Evolutionary conservation across 305 asterid genomes (phyloP).

Genomic region (Fraxinus baroniana): DNA sequence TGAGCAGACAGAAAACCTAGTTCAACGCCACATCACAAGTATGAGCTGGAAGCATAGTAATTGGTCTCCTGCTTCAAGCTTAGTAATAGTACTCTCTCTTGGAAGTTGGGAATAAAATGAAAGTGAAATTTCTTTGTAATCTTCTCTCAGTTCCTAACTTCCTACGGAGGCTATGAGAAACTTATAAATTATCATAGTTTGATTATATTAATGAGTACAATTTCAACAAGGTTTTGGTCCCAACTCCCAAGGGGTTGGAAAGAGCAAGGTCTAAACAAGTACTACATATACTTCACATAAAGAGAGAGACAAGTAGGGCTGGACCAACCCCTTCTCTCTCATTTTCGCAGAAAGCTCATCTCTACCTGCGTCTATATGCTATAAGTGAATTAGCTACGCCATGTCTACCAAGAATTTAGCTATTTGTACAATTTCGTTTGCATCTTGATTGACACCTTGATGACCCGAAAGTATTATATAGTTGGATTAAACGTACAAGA

Average conservation of each 20-base stretch:
- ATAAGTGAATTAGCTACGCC: too few species aligned
- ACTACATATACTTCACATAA: not conserved
- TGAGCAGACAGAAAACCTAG: not conserved
- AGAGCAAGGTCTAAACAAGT: constrained; percentile 2
- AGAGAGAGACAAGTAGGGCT: not conserved
- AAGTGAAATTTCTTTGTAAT: constrained; percentile 24
- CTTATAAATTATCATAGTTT: not conserved
- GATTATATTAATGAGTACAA: constrained; percentile 24
- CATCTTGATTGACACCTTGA: too few species aligned
- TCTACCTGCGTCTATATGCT: too few species aligned
- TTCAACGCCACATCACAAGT: constrained; percentile 23
- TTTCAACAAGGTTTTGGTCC: constrained; percentile 19
- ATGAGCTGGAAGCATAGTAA: not conserved
- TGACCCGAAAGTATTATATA: too few species aligned
- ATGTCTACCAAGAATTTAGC: too few species aligned
- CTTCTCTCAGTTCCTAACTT: not conserved
- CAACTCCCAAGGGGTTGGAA: not conserved
- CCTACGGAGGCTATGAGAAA: constrained; percentile 3
- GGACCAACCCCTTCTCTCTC: not conserved
- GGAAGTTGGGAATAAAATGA: constrained; percentile 19
- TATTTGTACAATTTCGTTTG: too few species aligned
- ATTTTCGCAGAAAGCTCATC: not conserved
- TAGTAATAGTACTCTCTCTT: constrained; percentile 5
- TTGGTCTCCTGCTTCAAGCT: not conserved
- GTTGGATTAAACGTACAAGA: too few species aligned